A percentile compares a stretch with the other conserved stretches of the same genome.
These are phyloP conservation scores for Tricholoma hemisulphureum DNA, from an alignment of 768 basidiomycete species.

Conservation along the genomic window DNA sequence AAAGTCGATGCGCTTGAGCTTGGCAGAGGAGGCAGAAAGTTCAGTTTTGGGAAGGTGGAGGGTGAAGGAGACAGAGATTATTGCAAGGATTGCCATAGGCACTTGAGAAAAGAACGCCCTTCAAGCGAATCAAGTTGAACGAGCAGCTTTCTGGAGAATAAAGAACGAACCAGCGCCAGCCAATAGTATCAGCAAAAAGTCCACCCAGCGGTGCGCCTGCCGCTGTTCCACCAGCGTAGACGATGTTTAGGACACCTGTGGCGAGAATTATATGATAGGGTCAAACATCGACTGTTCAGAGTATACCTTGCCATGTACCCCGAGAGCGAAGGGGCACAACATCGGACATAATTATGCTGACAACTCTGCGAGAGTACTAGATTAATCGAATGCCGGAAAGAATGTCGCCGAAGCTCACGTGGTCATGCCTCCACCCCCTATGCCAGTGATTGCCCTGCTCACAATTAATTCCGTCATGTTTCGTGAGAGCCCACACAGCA, in stretches of 20 bases:
- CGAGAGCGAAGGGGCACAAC: slow-evolving; percentile 59
- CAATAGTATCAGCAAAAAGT: slow-evolving; percentile 58
- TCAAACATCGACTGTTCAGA: not conserved
- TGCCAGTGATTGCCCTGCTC: slow-evolving; percentile 54
- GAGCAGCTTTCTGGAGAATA: not conserved
- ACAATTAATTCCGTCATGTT: slow-evolving; percentile 55
- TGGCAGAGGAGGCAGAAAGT: slow-evolving; percentile 42
- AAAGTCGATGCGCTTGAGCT: slow-evolving; percentile 64
- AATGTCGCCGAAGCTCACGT: slow-evolving; percentile 40
- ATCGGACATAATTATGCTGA: slow-evolving; percentile 66
- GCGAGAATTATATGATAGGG: not conserved
- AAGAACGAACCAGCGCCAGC: slow-evolving; percentile 61
- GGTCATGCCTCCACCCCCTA: slow-evolving; percentile 63
- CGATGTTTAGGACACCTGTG: slow-evolving; percentile 55
- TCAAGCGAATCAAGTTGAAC: not conserved
- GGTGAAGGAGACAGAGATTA: slow-evolving; percentile 49
- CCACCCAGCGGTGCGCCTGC: slow-evolving; percentile 65
- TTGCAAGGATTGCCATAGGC: slow-evolving; percentile 53
- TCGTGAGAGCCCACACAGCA: slow-evolving; percentile 52
- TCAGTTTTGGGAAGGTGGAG: slow-evolving; percentile 52
- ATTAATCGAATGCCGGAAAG: not conserved
- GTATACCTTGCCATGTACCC: slow-evolving; percentile 67
- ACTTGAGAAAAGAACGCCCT: slow-evolving; percentile 64
- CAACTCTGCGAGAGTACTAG: slow-evolving; percentile 38
- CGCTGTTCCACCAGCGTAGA: slow-evolving; percentile 56